Evolutionary conservation across 163 green algal species (phyloP), one percentile per base, ranked within the genome.

Genomic region (Scenedesmus sp.): DNA sequence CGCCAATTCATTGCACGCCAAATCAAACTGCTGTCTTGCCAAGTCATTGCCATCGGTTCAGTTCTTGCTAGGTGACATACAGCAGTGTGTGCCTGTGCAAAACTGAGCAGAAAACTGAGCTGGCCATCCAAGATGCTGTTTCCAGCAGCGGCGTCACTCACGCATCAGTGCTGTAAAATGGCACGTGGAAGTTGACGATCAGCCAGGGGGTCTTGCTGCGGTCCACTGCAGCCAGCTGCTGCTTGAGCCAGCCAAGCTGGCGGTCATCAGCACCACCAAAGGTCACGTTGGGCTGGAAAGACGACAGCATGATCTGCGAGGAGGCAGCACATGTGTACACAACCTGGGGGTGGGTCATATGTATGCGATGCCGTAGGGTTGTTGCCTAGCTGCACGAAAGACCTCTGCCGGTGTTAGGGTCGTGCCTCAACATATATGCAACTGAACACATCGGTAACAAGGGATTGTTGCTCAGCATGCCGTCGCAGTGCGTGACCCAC

Each of bases 111-210:
- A 46, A 46, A 46, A 46, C 34, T 46, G 34, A 46, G 34, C 34
- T 46, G 34, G 34, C 34, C 34, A 46, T 46, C 34, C 34, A 46
- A 46, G 34, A 46, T 46, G 34, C 34, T 46, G 34, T 46, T 46
- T 46, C 34, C 34, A 46, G 34, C 34, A 46, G 34, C 34, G 34
- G 26, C 57, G 6, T 67, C 87, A 91, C 52, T 77, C 66, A 91
- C 67, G 82, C 26, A 16, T 91, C 52, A 73, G 57, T 56, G 13
- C 10, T 54, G 13, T 90, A 94, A 89, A 62, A 93, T 82, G 93
- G 93, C 66, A 92, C 89, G 90, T 95, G 93, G 62, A 94, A 92
- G 87, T 92, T 92, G 26, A 93, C 90, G 57, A 94, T 92, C 64
- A 95, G 76, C 93, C 91, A 95, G 67, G 93, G 93, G 18, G 93